Conservation (phyloP, 2,329 filamentous ascomycete genomes). For the Penicillium occitanis region DNA sequence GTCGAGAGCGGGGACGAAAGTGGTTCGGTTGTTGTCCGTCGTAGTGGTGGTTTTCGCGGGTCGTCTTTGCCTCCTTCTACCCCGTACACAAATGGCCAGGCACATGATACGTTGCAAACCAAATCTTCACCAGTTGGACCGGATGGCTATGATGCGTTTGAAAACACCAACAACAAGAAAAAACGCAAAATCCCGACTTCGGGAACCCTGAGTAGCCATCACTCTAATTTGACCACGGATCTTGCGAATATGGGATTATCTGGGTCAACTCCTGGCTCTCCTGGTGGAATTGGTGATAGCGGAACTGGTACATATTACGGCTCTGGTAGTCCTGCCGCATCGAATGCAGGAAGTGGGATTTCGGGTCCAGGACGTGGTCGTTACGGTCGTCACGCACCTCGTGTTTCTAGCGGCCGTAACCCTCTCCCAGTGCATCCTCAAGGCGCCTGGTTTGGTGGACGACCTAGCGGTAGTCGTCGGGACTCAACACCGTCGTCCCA, state of each 20-base stretch:
- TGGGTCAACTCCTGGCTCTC: slow-evolving; percentile 46
- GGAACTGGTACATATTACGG: slow-evolving; percentile 56
- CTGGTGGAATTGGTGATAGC: slow-evolving; percentile 47
- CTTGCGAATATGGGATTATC: slow-evolving; percentile 64
- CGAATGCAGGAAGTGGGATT: slow-evolving; percentile 65
- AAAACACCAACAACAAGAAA: slow-evolving; percentile 99
- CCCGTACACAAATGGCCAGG: slow-evolving; percentile 30
- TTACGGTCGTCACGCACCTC: slow-evolving; percentile 61
- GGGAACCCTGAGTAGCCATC: slow-evolving; percentile 64
- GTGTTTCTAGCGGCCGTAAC: slow-evolving; percentile 56
- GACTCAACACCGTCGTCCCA: slow-evolving; percentile 48
- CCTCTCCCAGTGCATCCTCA: slow-evolving; percentile 59
- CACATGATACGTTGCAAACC: slow-evolving; percentile 30
- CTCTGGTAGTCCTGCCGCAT: slow-evolving; percentile 52
- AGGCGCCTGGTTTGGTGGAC: slow-evolving; percentile 54
- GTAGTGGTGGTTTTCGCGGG: slow-evolving; percentile 43
- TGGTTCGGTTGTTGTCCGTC: slow-evolving; percentile 42
- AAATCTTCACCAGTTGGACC: slow-evolving; percentile 68
- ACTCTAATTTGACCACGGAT: slow-evolving; percentile 61
- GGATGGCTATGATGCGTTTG: slow-evolving; percentile 94
- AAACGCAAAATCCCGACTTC: slow-evolving; percentile 96
- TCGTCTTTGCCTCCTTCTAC: slow-evolving; percentile 37
- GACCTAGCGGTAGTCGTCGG: slow-evolving; percentile 49
- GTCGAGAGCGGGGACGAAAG: slow-evolving; percentile 64
- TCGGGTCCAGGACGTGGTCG: slow-evolving; percentile 83